Conservation (phyloP, 352 stramenopile genomes). For the Pythium brachiatum region DNA sequence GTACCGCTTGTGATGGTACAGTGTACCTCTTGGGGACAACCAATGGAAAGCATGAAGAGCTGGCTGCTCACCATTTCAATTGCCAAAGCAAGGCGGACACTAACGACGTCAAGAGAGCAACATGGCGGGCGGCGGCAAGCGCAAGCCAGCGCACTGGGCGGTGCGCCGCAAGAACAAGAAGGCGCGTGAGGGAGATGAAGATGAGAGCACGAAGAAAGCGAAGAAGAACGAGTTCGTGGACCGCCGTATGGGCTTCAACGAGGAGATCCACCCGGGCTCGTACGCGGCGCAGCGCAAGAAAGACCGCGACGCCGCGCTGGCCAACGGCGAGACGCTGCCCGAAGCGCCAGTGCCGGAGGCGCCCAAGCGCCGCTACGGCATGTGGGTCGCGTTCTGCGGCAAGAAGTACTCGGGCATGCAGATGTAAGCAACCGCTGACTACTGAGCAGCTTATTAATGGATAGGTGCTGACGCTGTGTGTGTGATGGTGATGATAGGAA, state of each 20-base stretch:
- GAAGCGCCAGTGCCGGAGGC: slow-evolving; percentile 7
- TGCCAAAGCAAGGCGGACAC: neutral
- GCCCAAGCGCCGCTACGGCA: slow-evolving; percentile 67
- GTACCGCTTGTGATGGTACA: slow-evolving; percentile 5
- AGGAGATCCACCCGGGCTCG: slow-evolving; percentile 69
- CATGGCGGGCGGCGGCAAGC: slow-evolving; percentile 46
- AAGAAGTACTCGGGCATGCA: slow-evolving; percentile 90
- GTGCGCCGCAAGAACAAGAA: slow-evolving; percentile 79
- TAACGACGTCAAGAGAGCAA: too few species aligned
- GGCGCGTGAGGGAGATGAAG: slow-evolving; percentile 26
- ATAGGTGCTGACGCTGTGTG: slow-evolving; percentile 1
- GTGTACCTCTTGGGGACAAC: slow-evolving; percentile 1
- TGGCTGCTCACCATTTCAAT: neutral
- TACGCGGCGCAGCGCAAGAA: slow-evolving; percentile 57
- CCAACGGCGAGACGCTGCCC: slow-evolving; percentile 10
- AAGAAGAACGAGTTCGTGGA: slow-evolving; percentile 36
- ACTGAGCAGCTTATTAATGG: neutral
- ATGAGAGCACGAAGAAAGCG: slow-evolving; percentile 13
- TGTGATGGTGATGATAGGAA: slow-evolving; percentile 45
- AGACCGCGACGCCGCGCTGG: slow-evolving; percentile 5
- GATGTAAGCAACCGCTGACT: slow-evolving; percentile 39
- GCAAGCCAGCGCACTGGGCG: slow-evolving; percentile 67
- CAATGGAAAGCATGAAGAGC: slow-evolving; percentile 9
- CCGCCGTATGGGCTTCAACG: slow-evolving; percentile 50
- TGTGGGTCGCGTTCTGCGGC: slow-evolving; percentile 87